A percentile compares a stretch with the other conserved stretches of the same genome.
phyloP scores from a whole-genome alignment of 371 early-diverging fungal species.

The Zychaea mexicana region DNA sequence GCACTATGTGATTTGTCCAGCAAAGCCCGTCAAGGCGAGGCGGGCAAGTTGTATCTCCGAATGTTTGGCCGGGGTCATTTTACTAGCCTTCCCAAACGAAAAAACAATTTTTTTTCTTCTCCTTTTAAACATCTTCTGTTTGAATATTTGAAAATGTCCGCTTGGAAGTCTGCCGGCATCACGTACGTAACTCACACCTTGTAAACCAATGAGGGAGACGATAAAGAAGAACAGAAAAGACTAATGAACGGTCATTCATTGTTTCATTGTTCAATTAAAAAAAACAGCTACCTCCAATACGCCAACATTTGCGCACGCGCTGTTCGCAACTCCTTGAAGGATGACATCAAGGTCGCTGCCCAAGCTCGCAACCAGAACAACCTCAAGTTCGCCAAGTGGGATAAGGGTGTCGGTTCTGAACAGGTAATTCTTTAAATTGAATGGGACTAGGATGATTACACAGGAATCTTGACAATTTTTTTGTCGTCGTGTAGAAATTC shows the following conservation, averaged over 20 bases:
- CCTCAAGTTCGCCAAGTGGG: constrained; percentile 83
- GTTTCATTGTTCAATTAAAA: constrained; percentile 7
- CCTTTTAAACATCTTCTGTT: background rate
- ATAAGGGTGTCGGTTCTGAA: constrained; percentile 53
- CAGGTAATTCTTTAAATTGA: background rate
- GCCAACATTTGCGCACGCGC: constrained; percentile 84
- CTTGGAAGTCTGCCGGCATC: constrained; percentile 68
- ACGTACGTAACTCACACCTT: constrained; percentile 39
- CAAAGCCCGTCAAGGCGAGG: background rate
- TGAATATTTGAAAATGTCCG: constrained; percentile 45
- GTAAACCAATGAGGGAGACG: background rate
- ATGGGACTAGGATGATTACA: background rate
- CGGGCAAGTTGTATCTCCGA: too few relatives aligned
- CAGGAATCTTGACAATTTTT: background rate
- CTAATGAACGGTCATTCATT: background rate
- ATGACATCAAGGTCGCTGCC: constrained; percentile 69
- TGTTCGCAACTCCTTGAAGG: constrained; percentile 85
- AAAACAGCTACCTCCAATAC: constrained; percentile 92
- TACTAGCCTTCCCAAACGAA: too few relatives aligned
- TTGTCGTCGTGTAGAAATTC: constrained; percentile 29
- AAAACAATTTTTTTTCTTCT: constrained; percentile 2
- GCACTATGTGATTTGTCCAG: background rate
- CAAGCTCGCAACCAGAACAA: constrained; percentile 76
- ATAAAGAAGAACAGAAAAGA: background rate
- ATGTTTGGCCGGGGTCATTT: background rate